A percentile compares a stretch with the other conserved stretches of the same genome.
These are phyloP conservation scores for Wickerhamia fluorescens DNA, from an alignment of 805 yeast species.

Conservation along the genomic window DNA sequence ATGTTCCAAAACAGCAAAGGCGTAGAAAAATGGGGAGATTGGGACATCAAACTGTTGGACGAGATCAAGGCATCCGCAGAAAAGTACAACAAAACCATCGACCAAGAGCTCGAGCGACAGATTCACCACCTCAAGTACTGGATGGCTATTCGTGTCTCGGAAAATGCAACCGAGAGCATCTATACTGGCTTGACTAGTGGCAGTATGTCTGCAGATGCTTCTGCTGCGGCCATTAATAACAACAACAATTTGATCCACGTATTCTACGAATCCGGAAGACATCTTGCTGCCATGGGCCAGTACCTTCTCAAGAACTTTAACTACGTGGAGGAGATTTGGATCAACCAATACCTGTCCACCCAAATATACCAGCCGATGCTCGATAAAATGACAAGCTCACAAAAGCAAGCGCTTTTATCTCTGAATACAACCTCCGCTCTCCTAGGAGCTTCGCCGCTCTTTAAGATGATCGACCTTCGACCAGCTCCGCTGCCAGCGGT, in stretches of 20 bases:
- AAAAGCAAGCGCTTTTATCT: slow-evolving; percentile 8
- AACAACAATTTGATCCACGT: slow-evolving; percentile 12
- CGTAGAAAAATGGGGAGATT: slow-evolving; percentile 11
- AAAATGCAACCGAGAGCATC: slow-evolving; percentile 19
- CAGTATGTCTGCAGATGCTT: slow-evolving; percentile 7
- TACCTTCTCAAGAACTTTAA: slow-evolving; percentile 26
- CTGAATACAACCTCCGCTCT: slow-evolving; percentile 12
- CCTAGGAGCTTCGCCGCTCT: slow-evolving; percentile 15
- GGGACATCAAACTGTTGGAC: slow-evolving; percentile 9
- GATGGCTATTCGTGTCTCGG: slow-evolving; percentile 20
- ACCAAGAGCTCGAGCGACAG: slow-evolving; percentile 11
- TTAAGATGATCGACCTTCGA: slow-evolving; percentile 15
- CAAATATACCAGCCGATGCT: slow-evolving; percentile 13
- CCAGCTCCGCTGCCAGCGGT: slow-evolving; percentile 15
- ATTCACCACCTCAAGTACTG: slow-evolving; percentile 26
- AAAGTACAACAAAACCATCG: slow-evolving; percentile 12
- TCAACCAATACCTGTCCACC: slow-evolving; percentile 12
- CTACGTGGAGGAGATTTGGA: slow-evolving; percentile 14
- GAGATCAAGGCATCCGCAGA: slow-evolving; percentile 10
- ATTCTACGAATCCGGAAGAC: slow-evolving; percentile 23
- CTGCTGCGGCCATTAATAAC: slow-evolving; percentile 4
- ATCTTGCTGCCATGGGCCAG: slow-evolving; percentile 24
- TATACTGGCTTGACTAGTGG: slow-evolving; percentile 6
- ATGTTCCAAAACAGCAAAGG: slow-evolving; percentile 10
- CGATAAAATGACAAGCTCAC: slow-evolving; percentile 8